Evolutionary conservation across 345 rosid genomes (phyloP).

Genomic region (Stellera chamaejasme): DNA sequence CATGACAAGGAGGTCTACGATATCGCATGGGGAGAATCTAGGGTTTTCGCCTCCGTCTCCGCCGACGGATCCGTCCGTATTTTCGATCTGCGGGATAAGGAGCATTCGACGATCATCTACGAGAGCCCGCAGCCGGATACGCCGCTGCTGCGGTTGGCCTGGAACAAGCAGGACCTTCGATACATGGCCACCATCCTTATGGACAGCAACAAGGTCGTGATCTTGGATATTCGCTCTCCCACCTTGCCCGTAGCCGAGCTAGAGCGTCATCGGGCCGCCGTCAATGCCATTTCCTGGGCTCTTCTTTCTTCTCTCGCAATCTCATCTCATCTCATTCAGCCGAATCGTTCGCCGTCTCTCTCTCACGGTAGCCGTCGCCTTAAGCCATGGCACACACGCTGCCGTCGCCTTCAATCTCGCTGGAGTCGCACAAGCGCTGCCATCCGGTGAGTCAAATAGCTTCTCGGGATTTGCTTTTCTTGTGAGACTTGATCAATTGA

Average conservation of each 20-base stretch:
- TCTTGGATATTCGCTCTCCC: conserved; percentile 65
- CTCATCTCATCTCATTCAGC: too few relatives aligned
- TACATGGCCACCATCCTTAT: conserved; percentile 74
- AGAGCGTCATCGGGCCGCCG: conserved; percentile 61
- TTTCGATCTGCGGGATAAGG: conserved; percentile 70
- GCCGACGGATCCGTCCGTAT: conserved; percentile 77
- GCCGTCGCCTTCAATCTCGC: too few relatives aligned
- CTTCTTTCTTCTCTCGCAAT: too few relatives aligned
- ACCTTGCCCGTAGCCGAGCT: conserved; percentile 69
- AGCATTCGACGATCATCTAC: conserved; percentile 69
- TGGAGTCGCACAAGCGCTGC: too few relatives aligned
- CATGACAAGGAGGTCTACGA: conserved; percentile 85
- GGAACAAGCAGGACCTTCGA: conserved; percentile 81
- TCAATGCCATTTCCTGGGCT: conserved; percentile 78
- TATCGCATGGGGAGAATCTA: conserved; percentile 79
- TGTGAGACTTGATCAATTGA: too few relatives aligned
- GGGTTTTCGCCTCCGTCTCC: conserved; percentile 71
- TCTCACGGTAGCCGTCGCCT: too few relatives aligned
- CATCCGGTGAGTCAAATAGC: too few relatives aligned
- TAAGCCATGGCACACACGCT: too few relatives aligned
- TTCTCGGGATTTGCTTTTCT: too few relatives aligned
- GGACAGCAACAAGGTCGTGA: conserved; percentile 79
- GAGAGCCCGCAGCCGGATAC: conserved; percentile 77
- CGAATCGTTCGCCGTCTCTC: too few relatives aligned
- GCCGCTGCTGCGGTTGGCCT: conserved; percentile 60